Conservation (phyloP, 2,329 filamentous ascomycete species). For the Mollisiaceae sp. region DNA sequence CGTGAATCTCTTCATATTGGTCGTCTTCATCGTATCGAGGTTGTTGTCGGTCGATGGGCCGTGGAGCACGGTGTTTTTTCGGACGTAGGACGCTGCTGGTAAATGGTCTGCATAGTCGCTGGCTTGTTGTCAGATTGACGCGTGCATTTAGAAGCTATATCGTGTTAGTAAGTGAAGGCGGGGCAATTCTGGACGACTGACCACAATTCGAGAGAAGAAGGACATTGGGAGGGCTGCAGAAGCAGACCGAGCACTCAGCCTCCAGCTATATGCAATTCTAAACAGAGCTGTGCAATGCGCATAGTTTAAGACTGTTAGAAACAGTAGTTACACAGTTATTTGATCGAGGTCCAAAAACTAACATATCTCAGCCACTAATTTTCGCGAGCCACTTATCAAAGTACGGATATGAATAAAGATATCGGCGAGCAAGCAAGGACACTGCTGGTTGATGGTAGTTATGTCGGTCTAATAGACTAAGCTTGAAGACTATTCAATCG, state of each 20-base stretch:
- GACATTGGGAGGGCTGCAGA: background rate
- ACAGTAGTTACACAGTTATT: background rate
- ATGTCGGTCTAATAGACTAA: too few species aligned
- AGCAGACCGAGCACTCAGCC: background rate
- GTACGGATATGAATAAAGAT: too few species aligned
- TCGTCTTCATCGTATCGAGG: background rate
- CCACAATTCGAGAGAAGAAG: conserved; percentile 1
- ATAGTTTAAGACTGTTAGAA: background rate
- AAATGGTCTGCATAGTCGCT: conserved; percentile 3
- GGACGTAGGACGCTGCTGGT: background rate
- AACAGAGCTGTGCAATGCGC: background rate
- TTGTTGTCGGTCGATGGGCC: conserved; percentile 9
- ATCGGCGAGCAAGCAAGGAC: background rate
- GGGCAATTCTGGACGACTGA: background rate
- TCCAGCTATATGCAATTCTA: background rate
- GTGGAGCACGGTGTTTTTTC: background rate
- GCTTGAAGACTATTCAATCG: too few species aligned
- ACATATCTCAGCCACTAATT: conserved; percentile 1
- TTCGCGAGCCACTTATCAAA: background rate
- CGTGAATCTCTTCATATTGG: background rate
- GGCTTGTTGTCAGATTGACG: conserved; percentile 1
- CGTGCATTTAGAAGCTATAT: conserved; percentile 3
- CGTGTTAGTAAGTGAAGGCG: background rate
- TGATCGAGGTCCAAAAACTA: background rate
- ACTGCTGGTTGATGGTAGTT: background rate